Percentiles rank a stretch among this genome's conserved stretches.
These are phyloP conservation scores for Podaxis carcinomalis DNA, from an alignment of 768 basidiomycete genomes.

Conservation along the genomic window DNA sequence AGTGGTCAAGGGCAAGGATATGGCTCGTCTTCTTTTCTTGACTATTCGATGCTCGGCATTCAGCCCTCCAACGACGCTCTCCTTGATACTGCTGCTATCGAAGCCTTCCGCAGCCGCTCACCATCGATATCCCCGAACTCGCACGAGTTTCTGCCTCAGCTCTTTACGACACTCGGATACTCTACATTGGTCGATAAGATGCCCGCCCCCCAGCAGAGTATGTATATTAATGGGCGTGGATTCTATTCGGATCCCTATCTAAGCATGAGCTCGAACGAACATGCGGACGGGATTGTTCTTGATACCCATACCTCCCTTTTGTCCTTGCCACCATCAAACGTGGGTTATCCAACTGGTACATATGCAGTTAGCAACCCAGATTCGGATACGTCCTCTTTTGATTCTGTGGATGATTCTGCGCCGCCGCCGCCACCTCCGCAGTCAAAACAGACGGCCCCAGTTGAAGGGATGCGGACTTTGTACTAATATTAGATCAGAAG, in stretches of 20 bases:
- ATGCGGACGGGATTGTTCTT: constrained; percentile 1
- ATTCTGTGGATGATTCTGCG: constrained; percentile 4
- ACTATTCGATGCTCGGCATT: constrained; percentile 10
- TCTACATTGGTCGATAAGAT: constrained; percentile 11
- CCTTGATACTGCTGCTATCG: constrained; percentile 9
- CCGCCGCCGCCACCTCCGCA: not conserved
- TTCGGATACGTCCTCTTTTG: constrained; percentile 10
- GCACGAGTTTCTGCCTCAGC: constrained; percentile 16
- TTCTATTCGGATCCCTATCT: constrained; percentile 14
- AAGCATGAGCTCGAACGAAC: constrained; percentile 18
- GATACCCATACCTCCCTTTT: not conserved
- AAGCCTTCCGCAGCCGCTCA: constrained; percentile 23
- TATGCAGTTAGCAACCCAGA: constrained; percentile 20
- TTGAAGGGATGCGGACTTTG: constrained; percentile 5
- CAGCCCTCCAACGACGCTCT: constrained; percentile 1
- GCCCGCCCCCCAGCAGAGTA: constrained; percentile 23
- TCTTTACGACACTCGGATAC: not conserved
- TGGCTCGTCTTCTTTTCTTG: constrained; percentile 1
- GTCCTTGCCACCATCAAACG: not conserved
- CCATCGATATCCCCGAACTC: constrained; percentile 29
- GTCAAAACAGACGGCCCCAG: not conserved
- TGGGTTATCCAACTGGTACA: constrained; percentile 12
- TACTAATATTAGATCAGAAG: not conserved
- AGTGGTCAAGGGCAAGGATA: not conserved
- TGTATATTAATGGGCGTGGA: constrained; percentile 20